Evolutionary conservation across 345 rosid species (phyloP), one percentile per base, ranked within the genome.

Genomic region (Excoecaria cochinchinensis): DNA sequence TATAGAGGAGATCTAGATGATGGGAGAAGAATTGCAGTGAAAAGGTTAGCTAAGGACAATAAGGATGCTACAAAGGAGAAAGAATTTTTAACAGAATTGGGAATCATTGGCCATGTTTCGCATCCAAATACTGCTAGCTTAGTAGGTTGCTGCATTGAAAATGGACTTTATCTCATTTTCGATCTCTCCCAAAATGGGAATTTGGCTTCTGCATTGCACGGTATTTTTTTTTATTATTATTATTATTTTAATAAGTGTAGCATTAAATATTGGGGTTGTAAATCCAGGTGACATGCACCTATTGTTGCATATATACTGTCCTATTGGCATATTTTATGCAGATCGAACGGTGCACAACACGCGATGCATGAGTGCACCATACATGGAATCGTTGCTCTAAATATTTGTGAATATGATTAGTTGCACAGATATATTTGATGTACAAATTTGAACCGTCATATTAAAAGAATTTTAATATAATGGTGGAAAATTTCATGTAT

Each of bases 81-180:
- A 85, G 97, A 90, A 77, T 90, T 95, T 79, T 92, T 95, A 9
- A 85, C 83, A 62, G 99, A 95, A 83, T 81, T 95, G 47, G 99
- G 99, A 48, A 80, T 86, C 36, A 89, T 90, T 69, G 92, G 94
- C 7, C 97, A 95, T 78, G 94, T 95, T 7, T 77, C 83, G 63
- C 99, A 95, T 85, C 94, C 92, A 31, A 95, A 95, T 67, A 87
- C 97, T 6, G 95, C 97, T 17, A 84, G 42, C 14, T 85, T 92
- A 64, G 86, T 95, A 46, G 99, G 99, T 48, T 95, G 90, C 82
- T 95, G 97, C 82, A 80, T 94, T 47, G 95, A 92, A 81, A 89
- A 81, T 82, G 98, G 99, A 62, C 92, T 95, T 21, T 88, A 89
- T 82, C 91, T 95, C 36, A 77, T 92, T 72, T 92, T 95, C 85